Conservation (phyloP, 495 filamentous ascomycete species). For the Cenococcum geophilum region DNA sequence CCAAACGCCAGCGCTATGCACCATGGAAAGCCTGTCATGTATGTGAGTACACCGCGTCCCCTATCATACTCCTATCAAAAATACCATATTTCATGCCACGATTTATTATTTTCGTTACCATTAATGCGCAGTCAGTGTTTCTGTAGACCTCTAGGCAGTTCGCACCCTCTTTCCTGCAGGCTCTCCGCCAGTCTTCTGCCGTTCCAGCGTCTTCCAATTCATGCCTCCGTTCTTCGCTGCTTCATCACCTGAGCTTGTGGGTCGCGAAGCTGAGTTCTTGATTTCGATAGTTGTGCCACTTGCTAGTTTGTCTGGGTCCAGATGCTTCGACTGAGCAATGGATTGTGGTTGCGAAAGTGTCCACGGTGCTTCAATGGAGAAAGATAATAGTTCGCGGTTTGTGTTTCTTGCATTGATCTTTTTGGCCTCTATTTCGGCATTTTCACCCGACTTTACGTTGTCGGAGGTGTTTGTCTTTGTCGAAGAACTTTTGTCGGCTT, state of each 20-base stretch:
- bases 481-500: background rate
- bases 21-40: background rate
- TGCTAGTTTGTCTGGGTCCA: background rate
- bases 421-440: conserved; percentile 14
- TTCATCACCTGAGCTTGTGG: background rate
- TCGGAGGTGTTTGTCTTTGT: background rate
- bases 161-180: conserved; percentile 27
- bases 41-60: background rate
- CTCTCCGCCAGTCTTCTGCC: conserved; percentile 15
- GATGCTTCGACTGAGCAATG: background rate
- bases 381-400: conserved; percentile 30
- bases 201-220: conserved; percentile 19
- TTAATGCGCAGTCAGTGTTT: background rate
- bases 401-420: conserved; percentile 13
- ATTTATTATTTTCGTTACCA: background rate
- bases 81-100: background rate
- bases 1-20: conserved; percentile 4
- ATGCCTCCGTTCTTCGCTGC: conserved; percentile 14
- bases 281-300: background rate
- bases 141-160: background rate
- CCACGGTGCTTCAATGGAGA: conserved; percentile 32
- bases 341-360: conserved; percentile 20
- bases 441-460: background rate
- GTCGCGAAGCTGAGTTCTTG: background rate
- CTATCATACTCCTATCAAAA: background rate